Conservation (phyloP, 148 eudicot species). For the Camellia sinensis region DNA sequence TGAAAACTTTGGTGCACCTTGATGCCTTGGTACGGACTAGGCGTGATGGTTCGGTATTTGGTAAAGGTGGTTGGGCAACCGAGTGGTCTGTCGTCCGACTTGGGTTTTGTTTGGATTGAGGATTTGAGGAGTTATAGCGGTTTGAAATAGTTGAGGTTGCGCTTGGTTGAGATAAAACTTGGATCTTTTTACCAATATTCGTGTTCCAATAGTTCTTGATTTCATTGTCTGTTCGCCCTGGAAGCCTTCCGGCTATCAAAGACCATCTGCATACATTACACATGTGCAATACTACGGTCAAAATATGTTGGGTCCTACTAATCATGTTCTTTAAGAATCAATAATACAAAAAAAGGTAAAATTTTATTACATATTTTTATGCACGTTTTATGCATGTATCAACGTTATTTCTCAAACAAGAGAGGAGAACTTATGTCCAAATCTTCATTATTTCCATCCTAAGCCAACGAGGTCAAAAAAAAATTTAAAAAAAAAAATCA, state of each 20-base stretch:
- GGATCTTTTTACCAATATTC: conserved; percentile 18
- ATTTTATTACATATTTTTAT: too few species aligned
- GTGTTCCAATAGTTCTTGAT: conserved; percentile 39
- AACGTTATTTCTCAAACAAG: too few species aligned
- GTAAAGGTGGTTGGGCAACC: not conserved
- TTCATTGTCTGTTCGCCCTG: conserved; percentile 45
- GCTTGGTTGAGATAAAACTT: not conserved
- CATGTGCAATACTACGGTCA: not conserved
- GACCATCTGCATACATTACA: conserved; percentile 26
- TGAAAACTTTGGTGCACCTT: conserved; percentile 12
- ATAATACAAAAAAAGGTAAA: not conserved
- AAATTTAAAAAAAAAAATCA: too few species aligned
- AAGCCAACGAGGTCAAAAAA: too few species aligned
- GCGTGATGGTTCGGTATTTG: not conserved
- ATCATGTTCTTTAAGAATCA: not conserved
- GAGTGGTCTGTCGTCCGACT: not conserved
- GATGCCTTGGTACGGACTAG: conserved; percentile 14
- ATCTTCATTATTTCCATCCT: too few species aligned
- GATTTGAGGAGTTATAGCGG: not conserved
- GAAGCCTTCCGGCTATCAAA: conserved; percentile 35
- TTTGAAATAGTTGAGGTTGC: not conserved
- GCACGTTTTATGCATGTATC: too few species aligned
- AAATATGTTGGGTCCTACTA: not conserved
- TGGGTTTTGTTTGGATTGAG: conserved; percentile 5
- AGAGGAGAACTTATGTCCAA: too few species aligned